Evolutionary conservation across 2,329 filamentous ascomycete species (phyloP).

Genomic region (Penicillium sp.): DNA sequence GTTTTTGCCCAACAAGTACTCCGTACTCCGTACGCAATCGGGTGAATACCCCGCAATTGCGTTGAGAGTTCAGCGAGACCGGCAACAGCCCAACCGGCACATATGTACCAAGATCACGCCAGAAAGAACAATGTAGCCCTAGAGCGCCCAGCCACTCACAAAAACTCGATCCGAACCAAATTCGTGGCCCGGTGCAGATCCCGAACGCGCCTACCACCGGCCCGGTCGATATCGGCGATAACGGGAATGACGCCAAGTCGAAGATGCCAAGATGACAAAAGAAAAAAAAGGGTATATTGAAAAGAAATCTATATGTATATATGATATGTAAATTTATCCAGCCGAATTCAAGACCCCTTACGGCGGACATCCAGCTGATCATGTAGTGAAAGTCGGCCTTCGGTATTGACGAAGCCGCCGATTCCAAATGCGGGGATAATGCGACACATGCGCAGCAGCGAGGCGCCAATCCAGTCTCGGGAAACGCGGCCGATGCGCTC

Average conservation of each 20-base stretch:
- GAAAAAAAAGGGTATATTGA: conserved; percentile 25
- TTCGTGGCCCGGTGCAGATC: conserved; percentile 3
- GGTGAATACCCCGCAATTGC: too few species aligned
- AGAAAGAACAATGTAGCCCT: too few species aligned
- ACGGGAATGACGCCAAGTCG: not conserved
- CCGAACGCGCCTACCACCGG: conserved; percentile 23
- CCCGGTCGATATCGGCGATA: conserved; percentile 12
- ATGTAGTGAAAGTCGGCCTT: conserved; percentile 34
- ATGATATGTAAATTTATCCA: conserved; percentile 2
- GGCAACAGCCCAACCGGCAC: too few species aligned
- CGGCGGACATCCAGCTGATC: conserved; percentile 27
- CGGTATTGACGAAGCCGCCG: conserved; percentile 78
- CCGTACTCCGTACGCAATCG: not conserved
- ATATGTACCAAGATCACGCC: too few species aligned
- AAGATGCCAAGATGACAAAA: not conserved
- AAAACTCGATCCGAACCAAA: too few species aligned
- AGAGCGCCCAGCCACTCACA: not conserved
- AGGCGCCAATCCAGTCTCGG: conserved; percentile 74
- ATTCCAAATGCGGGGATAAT: conserved; percentile 88
- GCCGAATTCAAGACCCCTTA: conserved; percentile 11
- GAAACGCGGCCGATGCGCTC: conserved; percentile 65
- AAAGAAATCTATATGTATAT: conserved; percentile 9
- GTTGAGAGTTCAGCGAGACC: too few species aligned
- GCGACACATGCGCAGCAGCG: conserved; percentile 72
- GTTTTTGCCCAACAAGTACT: not conserved